Evolutionary conservation across 1,139 yeast species (phyloP), one percentile per base, ranked within the genome.

Genomic region (Debaryomycetaceae sp.): DNA sequence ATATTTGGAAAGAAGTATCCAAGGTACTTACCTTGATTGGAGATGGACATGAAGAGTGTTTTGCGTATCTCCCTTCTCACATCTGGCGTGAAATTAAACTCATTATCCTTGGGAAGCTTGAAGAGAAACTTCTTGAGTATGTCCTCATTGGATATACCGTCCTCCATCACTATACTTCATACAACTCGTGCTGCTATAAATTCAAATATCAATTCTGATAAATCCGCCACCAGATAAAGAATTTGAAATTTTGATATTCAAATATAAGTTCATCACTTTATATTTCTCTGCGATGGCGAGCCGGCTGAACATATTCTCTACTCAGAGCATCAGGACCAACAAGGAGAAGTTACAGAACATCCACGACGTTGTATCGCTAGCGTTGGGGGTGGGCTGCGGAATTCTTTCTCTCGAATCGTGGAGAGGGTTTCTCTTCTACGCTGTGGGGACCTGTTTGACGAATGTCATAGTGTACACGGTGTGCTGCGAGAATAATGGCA

Each of bases 321-420:
- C 55, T 7, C 64, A 64, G 6, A 62, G 53, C 48, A 66, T 70
- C 34, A 67, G 65, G 39, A 59, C 63, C 45, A 73, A 73, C 53
- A 54, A 56, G 45, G 63, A 70, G 63, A 66, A 75, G 41, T 61
- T 82, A 30, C 77, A 75, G 43, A 73, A 73, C 49, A 68, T 85
- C 9, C 81, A 84, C 45, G 93, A 87, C 58, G 70, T 84, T 8
- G 76, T 87, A 44, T 76, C 89, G 13, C 68, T 88, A 42, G 73
- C 79, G 2, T 72, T 81, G 43, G 96, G 96, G 2, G 66, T 82
- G 2, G 83, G 81, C 6, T 84, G 90, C 1, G 96, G 96, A 0
- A 76, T 85, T 22, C 65, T 87, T 41, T 81, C 85, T 40, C 66
- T 87, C 41, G 89, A 87, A 55, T 80, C 93, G 0, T 52, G 72